Conservation (phyloP, 2,329 filamentous ascomycete genomes). For the Xylariaceae sp. region DNA sequence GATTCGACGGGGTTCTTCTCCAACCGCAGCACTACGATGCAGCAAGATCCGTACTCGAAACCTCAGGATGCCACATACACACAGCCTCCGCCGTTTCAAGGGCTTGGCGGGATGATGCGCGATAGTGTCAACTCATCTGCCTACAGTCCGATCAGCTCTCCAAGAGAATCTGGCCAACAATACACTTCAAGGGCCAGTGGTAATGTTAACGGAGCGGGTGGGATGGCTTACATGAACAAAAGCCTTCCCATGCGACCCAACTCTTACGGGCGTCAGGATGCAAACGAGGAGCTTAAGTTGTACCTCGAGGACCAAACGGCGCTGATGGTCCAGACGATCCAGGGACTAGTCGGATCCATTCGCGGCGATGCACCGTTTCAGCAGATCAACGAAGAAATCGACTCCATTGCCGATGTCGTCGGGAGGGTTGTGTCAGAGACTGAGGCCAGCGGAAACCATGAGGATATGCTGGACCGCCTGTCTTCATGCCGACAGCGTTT, state of each 20-base stretch:
- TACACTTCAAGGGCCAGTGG: constrained; percentile 27
- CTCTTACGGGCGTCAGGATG: constrained; percentile 29
- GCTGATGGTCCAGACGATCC: constrained; percentile 69
- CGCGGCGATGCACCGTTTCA: constrained; percentile 56
- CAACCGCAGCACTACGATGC: constrained; percentile 37
- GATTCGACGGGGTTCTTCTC: constrained; percentile 65
- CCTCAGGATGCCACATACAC: constrained; percentile 34
- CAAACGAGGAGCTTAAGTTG: constrained; percentile 52
- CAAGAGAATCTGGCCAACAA: constrained; percentile 47
- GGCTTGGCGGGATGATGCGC: constrained; percentile 42
- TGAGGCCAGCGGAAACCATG: constrained; percentile 44
- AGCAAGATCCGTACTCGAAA: constrained; percentile 26
- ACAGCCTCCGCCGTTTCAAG: constrained; percentile 50
- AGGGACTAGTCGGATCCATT: constrained; percentile 68
- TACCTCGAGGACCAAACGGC: constrained; percentile 81
- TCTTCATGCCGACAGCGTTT: constrained; percentile 58
- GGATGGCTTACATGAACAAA: constrained; percentile 27
- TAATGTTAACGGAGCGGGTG: constrained; percentile 30
- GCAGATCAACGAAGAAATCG: constrained; percentile 62
- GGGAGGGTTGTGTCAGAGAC: constrained; percentile 62
- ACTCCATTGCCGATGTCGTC: constrained; percentile 62
- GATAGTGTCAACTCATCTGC: constrained; percentile 63
- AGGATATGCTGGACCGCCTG: constrained; percentile 49
- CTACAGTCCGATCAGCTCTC: constrained; percentile 67
- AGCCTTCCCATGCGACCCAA: constrained; percentile 29